phyloP scores from a whole-genome alignment of 768 basidiomycete species.

The Epithele typhae region DNA sequence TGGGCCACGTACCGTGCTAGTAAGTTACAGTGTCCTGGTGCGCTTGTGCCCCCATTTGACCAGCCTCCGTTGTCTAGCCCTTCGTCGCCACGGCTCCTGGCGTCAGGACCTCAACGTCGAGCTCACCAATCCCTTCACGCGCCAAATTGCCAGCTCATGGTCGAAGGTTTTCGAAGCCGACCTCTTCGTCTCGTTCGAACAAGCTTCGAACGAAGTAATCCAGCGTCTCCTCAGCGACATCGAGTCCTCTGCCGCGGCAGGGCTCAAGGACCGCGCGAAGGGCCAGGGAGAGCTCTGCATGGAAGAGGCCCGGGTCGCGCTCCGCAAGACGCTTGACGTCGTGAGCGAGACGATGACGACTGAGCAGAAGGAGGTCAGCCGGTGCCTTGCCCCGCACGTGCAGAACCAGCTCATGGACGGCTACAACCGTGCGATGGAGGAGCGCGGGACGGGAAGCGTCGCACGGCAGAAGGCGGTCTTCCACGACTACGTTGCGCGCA shows the following conservation, averaged over 20 bases:
- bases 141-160: conserved; percentile 56
- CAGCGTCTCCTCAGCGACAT: conserved; percentile 45
- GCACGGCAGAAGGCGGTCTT: conserved; percentile 57
- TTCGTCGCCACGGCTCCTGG: conserved; percentile 52
- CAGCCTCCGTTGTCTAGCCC: conserved; percentile 22
- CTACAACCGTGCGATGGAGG: conserved; percentile 50
- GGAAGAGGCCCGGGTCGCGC: conserved; percentile 46
- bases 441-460: conserved; percentile 52
- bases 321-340: conserved; percentile 43
- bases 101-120: conserved; percentile 60
- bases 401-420: conserved; percentile 46
- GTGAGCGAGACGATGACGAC: conserved; percentile 46
- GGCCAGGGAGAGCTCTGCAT: conserved; percentile 48
- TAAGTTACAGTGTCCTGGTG: conserved; percentile 34
- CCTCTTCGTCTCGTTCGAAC: conserved; percentile 46
- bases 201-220: conserved; percentile 33
- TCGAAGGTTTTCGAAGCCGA: conserved; percentile 56
- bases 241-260: conserved; percentile 44
- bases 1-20: conserved; percentile 59
- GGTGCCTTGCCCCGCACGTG: conserved; percentile 53
- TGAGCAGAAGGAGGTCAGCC: conserved; percentile 58
- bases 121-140: conserved; percentile 52
- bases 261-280: conserved; percentile 48
- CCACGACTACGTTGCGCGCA: conserved; percentile 37
- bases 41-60: too few species aligned